phyloP scores from a whole-genome alignment of 768 basidiomycete genomes.

The Lentinula boryana region DNA sequence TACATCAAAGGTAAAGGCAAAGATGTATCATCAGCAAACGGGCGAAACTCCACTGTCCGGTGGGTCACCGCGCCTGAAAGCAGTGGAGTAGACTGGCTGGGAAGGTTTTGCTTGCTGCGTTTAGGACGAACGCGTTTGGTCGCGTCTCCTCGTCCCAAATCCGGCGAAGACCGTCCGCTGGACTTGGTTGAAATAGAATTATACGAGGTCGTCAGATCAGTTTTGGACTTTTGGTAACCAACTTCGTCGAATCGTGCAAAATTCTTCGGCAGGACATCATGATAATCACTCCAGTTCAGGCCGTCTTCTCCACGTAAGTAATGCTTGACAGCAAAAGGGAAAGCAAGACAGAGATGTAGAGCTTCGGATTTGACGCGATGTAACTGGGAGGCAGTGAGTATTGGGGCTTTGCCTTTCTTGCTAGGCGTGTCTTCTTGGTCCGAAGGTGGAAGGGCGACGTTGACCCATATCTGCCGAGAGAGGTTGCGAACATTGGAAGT shows the following conservation, averaged over 20 bases:
- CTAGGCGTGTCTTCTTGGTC: constrained; percentile 32
- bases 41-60: constrained; percentile 54
- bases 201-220: constrained; percentile 30
- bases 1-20: constrained; percentile 82
- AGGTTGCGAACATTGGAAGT: constrained; percentile 74
- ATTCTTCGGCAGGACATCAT: constrained; percentile 56
- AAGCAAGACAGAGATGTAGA: constrained; percentile 62
- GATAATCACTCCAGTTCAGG: constrained; percentile 59
- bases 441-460: constrained; percentile 58
- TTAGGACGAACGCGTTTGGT: constrained; percentile 68
- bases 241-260: constrained; percentile 44
- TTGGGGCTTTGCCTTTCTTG: constrained; percentile 48
- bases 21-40: constrained; percentile 50
- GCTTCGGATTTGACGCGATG: constrained; percentile 63
- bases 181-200: constrained; percentile 27
- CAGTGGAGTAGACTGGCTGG: constrained; percentile 54
- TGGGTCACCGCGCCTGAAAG: constrained; percentile 38
- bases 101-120: constrained; percentile 55
- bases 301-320: constrained; percentile 86
- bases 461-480: constrained; percentile 73
- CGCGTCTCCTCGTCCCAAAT: constrained; percentile 30
- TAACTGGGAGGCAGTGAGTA: constrained; percentile 45
- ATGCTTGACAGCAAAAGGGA: constrained; percentile 74
- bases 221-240: constrained; percentile 30
- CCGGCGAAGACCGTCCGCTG: constrained; percentile 19